Percentiles rank a stretch among this genome's conserved stretches.
phyloP scores from a whole-genome alignment of 352 stramenopile species.

The Phytopythium sindhum region DNA sequence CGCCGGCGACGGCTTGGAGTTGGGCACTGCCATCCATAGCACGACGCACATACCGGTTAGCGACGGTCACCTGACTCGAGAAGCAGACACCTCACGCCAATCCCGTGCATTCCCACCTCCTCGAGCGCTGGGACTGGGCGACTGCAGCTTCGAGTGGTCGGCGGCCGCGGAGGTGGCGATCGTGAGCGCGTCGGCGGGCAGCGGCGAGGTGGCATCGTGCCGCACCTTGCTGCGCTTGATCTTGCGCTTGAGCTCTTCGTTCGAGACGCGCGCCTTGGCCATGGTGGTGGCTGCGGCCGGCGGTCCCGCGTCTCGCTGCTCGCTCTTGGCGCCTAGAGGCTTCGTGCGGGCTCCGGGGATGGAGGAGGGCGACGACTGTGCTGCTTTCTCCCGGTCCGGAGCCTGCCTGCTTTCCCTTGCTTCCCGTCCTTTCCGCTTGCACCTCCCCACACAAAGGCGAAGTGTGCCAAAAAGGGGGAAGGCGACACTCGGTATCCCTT shows the following conservation, averaged over 20 bases:
- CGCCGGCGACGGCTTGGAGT: conserved; percentile 60
- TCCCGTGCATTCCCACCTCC: conserved; percentile 11
- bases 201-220: conserved; percentile 24
- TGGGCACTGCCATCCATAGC: not conserved
- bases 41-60: not conserved
- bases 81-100: not conserved
- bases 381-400: not conserved
- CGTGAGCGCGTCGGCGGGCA: conserved; percentile 15
- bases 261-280: conserved; percentile 55
- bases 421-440: conserved; percentile 4
- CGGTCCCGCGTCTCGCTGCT: not conserved
- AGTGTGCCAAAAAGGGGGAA: conserved; percentile 6
- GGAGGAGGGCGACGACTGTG: not conserved
- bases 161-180: conserved; percentile 11
- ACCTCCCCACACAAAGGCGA: conserved; percentile 6
- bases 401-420: not conserved
- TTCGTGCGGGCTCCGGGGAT: not conserved
- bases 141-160: conserved; percentile 39
- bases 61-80: not conserved
- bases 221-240: conserved; percentile 56
- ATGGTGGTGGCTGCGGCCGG: conserved; percentile 15
- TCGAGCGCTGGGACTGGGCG: conserved; percentile 39
- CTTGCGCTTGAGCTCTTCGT: conserved; percentile 68
- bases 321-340: conserved; percentile 4
- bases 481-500: not conserved